Evolutionary conservation across 2,329 filamentous ascomycete genomes (phyloP).

Genomic region (Grosmannia serpens): DNA sequence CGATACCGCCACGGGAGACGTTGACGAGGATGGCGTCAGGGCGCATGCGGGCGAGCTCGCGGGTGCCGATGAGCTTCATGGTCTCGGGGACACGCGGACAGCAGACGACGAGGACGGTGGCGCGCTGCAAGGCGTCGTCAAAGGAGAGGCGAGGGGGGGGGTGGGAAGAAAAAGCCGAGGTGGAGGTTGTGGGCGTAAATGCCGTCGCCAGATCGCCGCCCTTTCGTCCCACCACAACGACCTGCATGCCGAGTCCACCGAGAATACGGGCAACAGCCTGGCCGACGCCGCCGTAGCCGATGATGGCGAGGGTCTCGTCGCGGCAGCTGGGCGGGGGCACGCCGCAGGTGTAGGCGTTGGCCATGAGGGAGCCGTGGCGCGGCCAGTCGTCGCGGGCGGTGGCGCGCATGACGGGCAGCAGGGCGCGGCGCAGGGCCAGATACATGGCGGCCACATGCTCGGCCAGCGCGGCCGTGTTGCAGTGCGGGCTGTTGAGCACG

Average conservation of each 20-base stretch:
- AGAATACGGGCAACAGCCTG: slow-evolving; percentile 18
- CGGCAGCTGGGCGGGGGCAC: slow-evolving; percentile 11
- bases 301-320: slow-evolving; percentile 18
- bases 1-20: slow-evolving; percentile 21
- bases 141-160: slow-evolving; percentile 9
- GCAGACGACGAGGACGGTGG: slow-evolving; percentile 20
- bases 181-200: not conserved
- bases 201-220: not conserved
- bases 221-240: slow-evolving; percentile 13
- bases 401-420: slow-evolving; percentile 20
- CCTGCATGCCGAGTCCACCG: slow-evolving; percentile 20
- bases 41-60: slow-evolving; percentile 13
- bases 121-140: slow-evolving; percentile 16
- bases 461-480: slow-evolving; percentile 17
- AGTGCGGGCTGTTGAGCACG: slow-evolving; percentile 20
- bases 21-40: slow-evolving; percentile 21
- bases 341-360: slow-evolving; percentile 6
- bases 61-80: slow-evolving; percentile 14
- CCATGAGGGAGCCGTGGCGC: slow-evolving; percentile 13
- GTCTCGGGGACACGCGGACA: slow-evolving; percentile 20
- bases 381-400: slow-evolving; percentile 14
- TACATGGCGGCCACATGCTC: slow-evolving; percentile 18
- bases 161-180: not conserved
- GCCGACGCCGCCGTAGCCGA: slow-evolving; percentile 24
- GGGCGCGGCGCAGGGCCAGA: slow-evolving; percentile 21